Percentiles rank a stretch among this genome's conserved stretches.
phyloP scores from a whole-genome alignment of 345 rosid species.

The Syzygium aqueum region DNA sequence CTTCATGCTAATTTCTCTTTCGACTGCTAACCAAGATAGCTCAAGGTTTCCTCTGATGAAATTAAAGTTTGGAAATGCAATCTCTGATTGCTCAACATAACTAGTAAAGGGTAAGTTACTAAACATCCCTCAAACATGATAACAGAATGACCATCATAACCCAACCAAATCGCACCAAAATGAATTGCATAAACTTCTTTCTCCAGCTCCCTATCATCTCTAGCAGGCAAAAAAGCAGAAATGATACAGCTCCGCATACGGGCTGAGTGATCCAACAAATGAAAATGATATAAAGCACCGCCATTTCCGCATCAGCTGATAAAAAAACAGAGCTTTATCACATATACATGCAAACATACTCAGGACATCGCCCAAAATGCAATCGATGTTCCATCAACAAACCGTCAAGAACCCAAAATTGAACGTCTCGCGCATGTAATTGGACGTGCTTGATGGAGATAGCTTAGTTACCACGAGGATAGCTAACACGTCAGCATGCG shows the following conservation, averaged over 20 bases:
- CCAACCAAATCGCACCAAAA: not conserved
- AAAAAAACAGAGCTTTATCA: not conserved
- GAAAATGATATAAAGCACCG: not conserved
- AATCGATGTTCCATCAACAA: not conserved
- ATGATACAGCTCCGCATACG: not conserved
- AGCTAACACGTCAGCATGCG: not conserved
- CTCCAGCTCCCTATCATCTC: not conserved
- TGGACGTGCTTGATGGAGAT: not conserved
- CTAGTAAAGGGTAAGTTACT: not conserved
- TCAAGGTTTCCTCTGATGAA: not conserved
- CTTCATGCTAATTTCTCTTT: not conserved
- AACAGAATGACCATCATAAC: not conserved
- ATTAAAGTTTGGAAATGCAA: not conserved
- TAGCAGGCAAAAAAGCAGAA: not conserved
- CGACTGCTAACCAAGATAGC: not conserved
- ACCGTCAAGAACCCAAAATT: not conserved
- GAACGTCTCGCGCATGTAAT: not conserved
- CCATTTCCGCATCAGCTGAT: not conserved
- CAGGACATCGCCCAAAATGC: not conserved
- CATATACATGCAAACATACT: not conserved
- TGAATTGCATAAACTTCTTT: not conserved
- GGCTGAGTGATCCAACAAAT: not conserved
- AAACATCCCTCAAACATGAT: not conserved
- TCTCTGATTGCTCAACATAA: not conserved
- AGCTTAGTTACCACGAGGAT: not conserved